Evolutionary conservation across 2,329 filamentous ascomycete species (phyloP).

Genomic region (Diaporthe sp.): DNA sequence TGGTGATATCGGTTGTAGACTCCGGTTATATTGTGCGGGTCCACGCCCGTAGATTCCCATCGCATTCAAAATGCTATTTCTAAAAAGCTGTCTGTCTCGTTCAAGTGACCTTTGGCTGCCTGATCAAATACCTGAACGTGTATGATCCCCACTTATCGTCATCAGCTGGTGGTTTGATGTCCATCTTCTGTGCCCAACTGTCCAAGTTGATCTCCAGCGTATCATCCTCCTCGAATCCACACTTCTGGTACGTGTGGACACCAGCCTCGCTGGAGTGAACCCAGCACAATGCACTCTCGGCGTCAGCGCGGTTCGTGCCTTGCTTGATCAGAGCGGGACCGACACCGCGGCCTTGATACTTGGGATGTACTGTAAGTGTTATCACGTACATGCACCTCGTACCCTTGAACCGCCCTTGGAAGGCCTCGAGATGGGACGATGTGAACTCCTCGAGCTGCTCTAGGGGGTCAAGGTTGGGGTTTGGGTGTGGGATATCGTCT

Average conservation of each 20-base stretch:
- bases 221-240: constrained; percentile 44
- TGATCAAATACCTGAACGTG: constrained; percentile 47
- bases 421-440: constrained; percentile 44
- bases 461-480: constrained; percentile 39
- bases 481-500: neutral
- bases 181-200: constrained; percentile 41
- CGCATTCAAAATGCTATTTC: neutral
- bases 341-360: constrained; percentile 46
- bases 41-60: neutral
- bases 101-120: constrained; percentile 13
- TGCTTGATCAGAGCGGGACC: constrained; percentile 46
- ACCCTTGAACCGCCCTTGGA: constrained; percentile 38
- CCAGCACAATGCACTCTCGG: constrained; percentile 45
- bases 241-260: constrained; percentile 44
- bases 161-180: constrained; percentile 37
- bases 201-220: constrained; percentile 46
- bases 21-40: neutral
- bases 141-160: constrained; percentile 46
- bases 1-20: neutral
- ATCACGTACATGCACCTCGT: constrained; percentile 48
- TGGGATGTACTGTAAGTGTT: constrained; percentile 45
- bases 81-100: neutral
- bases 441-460: constrained; percentile 45
- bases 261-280: constrained; percentile 48
- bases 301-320: constrained; percentile 45